Percentiles rank a stretch among this genome's conserved stretches.
These are phyloP conservation scores for Fusarium lyarnte DNA, from an alignment of 2,329 filamentous ascomycete genomes.

Conservation along the genomic window DNA sequence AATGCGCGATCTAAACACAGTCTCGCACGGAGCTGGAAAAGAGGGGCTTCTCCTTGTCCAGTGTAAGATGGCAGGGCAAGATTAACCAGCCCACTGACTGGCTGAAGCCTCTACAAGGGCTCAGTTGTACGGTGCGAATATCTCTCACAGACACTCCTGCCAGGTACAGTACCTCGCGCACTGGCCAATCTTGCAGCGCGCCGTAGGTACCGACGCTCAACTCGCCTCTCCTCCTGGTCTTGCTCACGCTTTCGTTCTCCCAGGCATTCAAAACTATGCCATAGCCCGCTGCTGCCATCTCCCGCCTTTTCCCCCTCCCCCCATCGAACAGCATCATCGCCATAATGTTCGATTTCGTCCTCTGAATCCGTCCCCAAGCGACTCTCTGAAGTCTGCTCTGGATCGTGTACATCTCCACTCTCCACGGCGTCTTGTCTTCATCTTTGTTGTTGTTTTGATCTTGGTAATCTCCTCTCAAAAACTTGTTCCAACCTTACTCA, in stretches of 20 bases:
- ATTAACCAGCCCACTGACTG: slow-evolving; percentile 14
- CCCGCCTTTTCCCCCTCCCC: slow-evolving; percentile 53
- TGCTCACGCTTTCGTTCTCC: slow-evolving; percentile 37
- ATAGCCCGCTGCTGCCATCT: slow-evolving; percentile 45
- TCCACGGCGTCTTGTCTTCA: slow-evolving; percentile 48
- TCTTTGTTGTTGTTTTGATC: slow-evolving; percentile 40
- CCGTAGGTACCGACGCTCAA: slow-evolving; percentile 32
- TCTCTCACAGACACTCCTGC: not conserved
- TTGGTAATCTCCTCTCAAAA: slow-evolving; percentile 25
- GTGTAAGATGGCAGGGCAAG: slow-evolving; percentile 1
- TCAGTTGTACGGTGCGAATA: slow-evolving; percentile 11
- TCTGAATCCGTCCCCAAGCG: slow-evolving; percentile 61
- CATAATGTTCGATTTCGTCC: slow-evolving; percentile 63
- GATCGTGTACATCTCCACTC: slow-evolving; percentile 52
- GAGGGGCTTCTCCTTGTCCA: slow-evolving; percentile 14
- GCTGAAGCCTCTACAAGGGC: slow-evolving; percentile 20
- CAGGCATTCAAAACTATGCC: slow-evolving; percentile 50
- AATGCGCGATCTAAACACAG: slow-evolving; percentile 25
- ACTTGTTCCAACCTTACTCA: not conserved
- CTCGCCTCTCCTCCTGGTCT: slow-evolving; percentile 31
- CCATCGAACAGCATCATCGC: slow-evolving; percentile 61
- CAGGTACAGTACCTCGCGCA: slow-evolving; percentile 25
- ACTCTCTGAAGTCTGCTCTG: slow-evolving; percentile 66
- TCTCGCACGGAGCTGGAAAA: slow-evolving; percentile 29
- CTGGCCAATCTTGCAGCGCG: slow-evolving; percentile 22